Evolutionary conservation across 2,329 filamentous ascomycete species (phyloP).

Genomic region (Blastomyces silverae): DNA sequence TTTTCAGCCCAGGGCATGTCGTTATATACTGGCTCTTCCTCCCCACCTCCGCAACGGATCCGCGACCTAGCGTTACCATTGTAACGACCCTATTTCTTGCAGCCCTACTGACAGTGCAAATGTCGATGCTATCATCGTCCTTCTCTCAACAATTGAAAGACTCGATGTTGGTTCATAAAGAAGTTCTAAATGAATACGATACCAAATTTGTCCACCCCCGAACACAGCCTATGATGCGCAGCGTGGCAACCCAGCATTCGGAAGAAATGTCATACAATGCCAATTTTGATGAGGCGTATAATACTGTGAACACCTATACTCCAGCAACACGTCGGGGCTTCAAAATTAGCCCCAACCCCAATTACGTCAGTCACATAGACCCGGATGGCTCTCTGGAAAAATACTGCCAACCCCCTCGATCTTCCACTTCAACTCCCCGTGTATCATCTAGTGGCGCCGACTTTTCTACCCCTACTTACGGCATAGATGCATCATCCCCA

Average conservation of each 20-base stretch:
- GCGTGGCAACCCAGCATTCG: slow-evolving; percentile 72
- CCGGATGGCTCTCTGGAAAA: slow-evolving; percentile 49
- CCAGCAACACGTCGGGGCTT: slow-evolving; percentile 66
- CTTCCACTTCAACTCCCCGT: slow-evolving; percentile 21
- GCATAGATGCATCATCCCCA: slow-evolving; percentile 45
- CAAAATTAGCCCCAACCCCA: slow-evolving; percentile 73
- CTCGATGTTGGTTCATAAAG: slow-evolving; percentile 72
- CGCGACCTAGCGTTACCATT: slow-evolving; percentile 76
- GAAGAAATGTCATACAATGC: slow-evolving; percentile 34
- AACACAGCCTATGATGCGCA: slow-evolving; percentile 70
- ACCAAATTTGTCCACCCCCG: slow-evolving; percentile 89
- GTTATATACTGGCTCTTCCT: slow-evolving; percentile 83
- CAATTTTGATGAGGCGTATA: slow-evolving; percentile 40
- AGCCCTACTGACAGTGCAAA: slow-evolving; percentile 65
- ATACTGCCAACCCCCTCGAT: slow-evolving; percentile 43
- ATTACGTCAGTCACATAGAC: slow-evolving; percentile 66
- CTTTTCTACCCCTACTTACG: slow-evolving; percentile 39
- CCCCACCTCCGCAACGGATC: slow-evolving; percentile 67
- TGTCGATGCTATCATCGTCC: slow-evolving; percentile 63
- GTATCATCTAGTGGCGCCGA: slow-evolving; percentile 28
- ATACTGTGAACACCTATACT: slow-evolving; percentile 57
- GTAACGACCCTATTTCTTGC: slow-evolving; percentile 75
- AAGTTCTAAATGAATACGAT: slow-evolving; percentile 93
- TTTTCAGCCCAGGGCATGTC: slow-evolving; percentile 92
- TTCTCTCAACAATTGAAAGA: slow-evolving; percentile 86